Conservation (phyloP, 1,284 basidiomycete species). For the Rhodotorula sp. region DNA sequence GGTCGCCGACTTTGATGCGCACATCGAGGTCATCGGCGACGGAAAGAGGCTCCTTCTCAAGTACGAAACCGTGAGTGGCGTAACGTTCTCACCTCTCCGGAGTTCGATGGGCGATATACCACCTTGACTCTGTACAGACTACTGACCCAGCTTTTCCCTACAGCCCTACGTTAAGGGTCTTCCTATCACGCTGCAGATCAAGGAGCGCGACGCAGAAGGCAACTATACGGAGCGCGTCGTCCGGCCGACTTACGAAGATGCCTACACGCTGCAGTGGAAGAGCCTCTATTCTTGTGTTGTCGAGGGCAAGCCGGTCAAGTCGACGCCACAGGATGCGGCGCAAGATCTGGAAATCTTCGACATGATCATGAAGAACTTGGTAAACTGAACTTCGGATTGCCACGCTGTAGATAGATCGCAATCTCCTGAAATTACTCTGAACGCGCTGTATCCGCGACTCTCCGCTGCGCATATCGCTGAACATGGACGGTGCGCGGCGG, state of each 20-base stretch:
- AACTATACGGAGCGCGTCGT: slow-evolving; percentile 46
- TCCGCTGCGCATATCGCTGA: no score
- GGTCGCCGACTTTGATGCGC: slow-evolving; percentile 53
- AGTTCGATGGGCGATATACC: background rate
- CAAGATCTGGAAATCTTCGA: slow-evolving; percentile 49
- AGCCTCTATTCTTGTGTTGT: slow-evolving; percentile 47
- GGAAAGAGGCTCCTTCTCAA: slow-evolving; percentile 51
- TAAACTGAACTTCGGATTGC: background rate
- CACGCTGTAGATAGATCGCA: no score
- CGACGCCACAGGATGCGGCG: slow-evolving; percentile 47
- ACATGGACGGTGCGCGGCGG: no score
- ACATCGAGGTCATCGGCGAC: slow-evolving; percentile 52
- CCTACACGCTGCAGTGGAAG: slow-evolving; percentile 51
- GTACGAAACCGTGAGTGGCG: slow-evolving; percentile 48
- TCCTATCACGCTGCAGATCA: slow-evolving; percentile 50
- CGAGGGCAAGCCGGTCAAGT: slow-evolving; percentile 46
- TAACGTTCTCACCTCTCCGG: background rate
- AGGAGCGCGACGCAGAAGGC: slow-evolving; percentile 46
- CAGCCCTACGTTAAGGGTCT: slow-evolving; percentile 52
- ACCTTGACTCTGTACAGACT: background rate
- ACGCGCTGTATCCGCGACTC: no score
- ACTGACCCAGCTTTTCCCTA: background rate
- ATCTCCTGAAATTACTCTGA: no score
- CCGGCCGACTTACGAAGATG: slow-evolving; percentile 52
- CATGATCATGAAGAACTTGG: slow-evolving; percentile 48